These are phyloP conservation scores for Puccinia coronata DNA, from an alignment of 1,284 basidiomycete genomes.

Conservation along the genomic window DNA sequence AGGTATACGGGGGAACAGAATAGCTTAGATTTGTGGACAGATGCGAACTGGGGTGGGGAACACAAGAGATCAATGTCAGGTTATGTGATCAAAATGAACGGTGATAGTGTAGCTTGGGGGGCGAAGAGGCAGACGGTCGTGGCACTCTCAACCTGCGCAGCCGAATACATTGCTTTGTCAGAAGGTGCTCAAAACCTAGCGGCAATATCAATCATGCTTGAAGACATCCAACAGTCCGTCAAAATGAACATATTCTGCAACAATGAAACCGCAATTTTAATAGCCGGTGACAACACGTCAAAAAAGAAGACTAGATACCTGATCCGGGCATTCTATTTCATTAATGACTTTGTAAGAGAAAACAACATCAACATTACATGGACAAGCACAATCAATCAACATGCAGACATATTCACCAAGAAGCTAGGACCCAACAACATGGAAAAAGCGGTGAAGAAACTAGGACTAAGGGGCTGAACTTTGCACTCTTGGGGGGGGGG, in stretches of 20 bases:
- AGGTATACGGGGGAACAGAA: neutral
- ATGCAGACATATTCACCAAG: conserved; percentile 30
- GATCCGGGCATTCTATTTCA: conserved; percentile 9
- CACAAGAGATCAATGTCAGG: neutral
- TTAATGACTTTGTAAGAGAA: conserved; percentile 25
- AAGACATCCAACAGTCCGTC: too few relatives aligned
- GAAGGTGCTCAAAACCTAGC: too few relatives aligned
- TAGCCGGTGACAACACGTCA: too few relatives aligned
- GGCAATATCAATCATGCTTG: too few relatives aligned
- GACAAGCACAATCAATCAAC: neutral
- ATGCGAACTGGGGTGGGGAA: too few relatives aligned
- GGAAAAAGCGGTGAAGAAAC: too few relatives aligned
- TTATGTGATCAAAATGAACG: neutral
- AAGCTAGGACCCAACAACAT: neutral
- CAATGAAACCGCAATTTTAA: conserved; percentile 8
- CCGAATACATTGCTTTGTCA: too few relatives aligned
- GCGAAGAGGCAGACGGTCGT: conserved; percentile 14
- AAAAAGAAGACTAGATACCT: conserved; percentile 14
- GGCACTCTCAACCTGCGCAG: too few relatives aligned
- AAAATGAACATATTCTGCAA: neutral
- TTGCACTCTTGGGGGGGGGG: too few relatives aligned
- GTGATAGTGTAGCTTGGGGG: neutral
- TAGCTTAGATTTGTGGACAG: too few relatives aligned
- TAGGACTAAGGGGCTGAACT: too few relatives aligned
- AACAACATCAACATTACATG: neutral